phyloP scores from a whole-genome alignment of 179 eudicot genomes.

The Nepenthes alata region DNA sequence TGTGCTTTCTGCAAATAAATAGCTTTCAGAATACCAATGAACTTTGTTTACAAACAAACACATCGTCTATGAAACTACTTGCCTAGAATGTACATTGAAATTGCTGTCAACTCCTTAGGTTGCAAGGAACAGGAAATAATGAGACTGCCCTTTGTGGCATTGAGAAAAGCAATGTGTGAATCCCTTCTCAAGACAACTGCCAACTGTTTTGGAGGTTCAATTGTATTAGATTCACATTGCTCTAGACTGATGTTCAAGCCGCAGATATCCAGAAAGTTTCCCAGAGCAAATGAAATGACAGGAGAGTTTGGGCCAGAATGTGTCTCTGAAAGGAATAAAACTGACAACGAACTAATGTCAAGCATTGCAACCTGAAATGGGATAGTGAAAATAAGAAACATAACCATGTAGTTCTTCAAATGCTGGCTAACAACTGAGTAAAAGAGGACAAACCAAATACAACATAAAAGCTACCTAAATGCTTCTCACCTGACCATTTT shows the following conservation, averaged over 20 bases:
- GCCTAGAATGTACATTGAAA: conserved; percentile 67
- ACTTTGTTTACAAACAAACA: not conserved
- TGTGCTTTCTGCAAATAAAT: conserved; percentile 21
- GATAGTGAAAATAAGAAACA: conserved; percentile 6
- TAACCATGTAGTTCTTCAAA: conserved; percentile 4
- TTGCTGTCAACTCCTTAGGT: conserved; percentile 40
- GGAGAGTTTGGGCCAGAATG: conserved; percentile 33
- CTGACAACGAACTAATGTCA: conserved; percentile 37
- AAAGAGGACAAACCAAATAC: not conserved
- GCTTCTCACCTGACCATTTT: conserved; percentile 54
- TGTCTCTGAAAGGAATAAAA: conserved; percentile 38
- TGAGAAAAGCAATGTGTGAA: conserved; percentile 33
- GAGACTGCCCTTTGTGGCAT: conserved; percentile 38
- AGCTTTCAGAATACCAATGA: conserved; percentile 1
- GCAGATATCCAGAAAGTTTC: conserved; percentile 16
- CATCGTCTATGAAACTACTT: conserved; percentile 13
- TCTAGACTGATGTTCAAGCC: conserved; percentile 21
- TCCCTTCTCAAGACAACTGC: conserved; percentile 46
- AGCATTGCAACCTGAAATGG: conserved; percentile 67
- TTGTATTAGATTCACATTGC: conserved; percentile 20
- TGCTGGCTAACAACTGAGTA: not conserved
- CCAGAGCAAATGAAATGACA: conserved; percentile 35
- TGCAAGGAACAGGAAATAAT: conserved; percentile 34
- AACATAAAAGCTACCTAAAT: conserved; percentile 1
- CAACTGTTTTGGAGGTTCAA: conserved; percentile 30